Evolutionary conservation across 306 rosid species (phyloP).

Genomic region (Vigna angularis): DNA sequence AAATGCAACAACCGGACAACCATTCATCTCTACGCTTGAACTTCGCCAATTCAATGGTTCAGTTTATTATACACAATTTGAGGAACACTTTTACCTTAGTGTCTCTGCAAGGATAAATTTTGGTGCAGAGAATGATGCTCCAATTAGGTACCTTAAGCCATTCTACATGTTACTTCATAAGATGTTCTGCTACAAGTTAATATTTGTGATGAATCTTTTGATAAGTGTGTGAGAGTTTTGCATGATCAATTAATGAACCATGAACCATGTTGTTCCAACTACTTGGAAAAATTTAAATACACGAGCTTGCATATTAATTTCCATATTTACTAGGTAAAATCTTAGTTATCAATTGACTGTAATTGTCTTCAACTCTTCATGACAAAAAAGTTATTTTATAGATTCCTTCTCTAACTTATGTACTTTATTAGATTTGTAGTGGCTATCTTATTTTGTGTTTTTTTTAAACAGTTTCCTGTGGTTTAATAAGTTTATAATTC

Average conservation of each 20-base stretch:
- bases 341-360: neutral
- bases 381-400: neutral
- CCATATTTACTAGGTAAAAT: conserved; percentile 1
- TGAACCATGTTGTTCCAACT: conserved; percentile 3
- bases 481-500: conserved; percentile 7
- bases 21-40: conserved; percentile 95
- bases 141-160: conserved; percentile 63
- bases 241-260: neutral
- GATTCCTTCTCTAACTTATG: neutral
- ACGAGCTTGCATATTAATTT: neutral
- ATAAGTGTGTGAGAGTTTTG: neutral
- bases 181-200: conserved; percentile 11
- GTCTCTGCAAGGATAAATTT: conserved; percentile 97
- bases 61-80: conserved; percentile 66
- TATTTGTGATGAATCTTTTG: neutral
- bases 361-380: neutral
- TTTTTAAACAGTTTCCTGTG: conserved; percentile 10
- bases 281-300: neutral
- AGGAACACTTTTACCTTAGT: conserved; percentile 80
- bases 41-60: conserved; percentile 97
- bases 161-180: conserved; percentile 30
- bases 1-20: conserved; percentile 96
- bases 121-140: conserved; percentile 85
- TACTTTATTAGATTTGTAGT: neutral
- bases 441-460: conserved; percentile 25